Percentiles rank a stretch among this genome's conserved stretches.
These are phyloP conservation scores for Cladophialophora chaetospira DNA, from an alignment of 2,329 filamentous ascomycete species.

Conservation along the genomic window DNA sequence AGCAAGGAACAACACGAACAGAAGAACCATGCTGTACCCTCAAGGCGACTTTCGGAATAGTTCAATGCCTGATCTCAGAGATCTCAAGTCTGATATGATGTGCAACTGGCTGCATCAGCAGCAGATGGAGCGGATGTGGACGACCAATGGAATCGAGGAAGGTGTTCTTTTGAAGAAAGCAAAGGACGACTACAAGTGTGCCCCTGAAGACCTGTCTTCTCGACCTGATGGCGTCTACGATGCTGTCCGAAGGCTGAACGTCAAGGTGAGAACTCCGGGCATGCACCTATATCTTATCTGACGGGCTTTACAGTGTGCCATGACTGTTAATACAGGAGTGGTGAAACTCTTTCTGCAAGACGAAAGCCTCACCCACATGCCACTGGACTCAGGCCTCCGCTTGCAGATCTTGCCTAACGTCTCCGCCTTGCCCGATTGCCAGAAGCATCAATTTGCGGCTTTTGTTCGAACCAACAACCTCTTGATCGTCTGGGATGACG, in stretches of 20 bases:
- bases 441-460: slow-evolving; percentile 68
- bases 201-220: slow-evolving; percentile 50
- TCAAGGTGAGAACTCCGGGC: slow-evolving; percentile 45
- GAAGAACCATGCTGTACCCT: slow-evolving; percentile 12
- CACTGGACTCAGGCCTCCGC: slow-evolving; percentile 59
- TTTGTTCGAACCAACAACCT: slow-evolving; percentile 61
- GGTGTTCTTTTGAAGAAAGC: slow-evolving; percentile 59
- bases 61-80: slow-evolving; percentile 20
- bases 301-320: slow-evolving; percentile 55
- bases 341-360: slow-evolving; percentile 62
- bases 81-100: slow-evolving; percentile 60
- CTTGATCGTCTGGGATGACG: slow-evolving; percentile 66
- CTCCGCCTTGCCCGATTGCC: slow-evolving; percentile 58
- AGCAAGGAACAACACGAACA: neutral
- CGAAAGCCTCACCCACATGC: slow-evolving; percentile 57
- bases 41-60: slow-evolving; percentile 27
- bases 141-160: slow-evolving; percentile 50
- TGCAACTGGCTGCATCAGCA: slow-evolving; percentile 65
- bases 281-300: neutral
- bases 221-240: slow-evolving; percentile 54
- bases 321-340: slow-evolving; percentile 67
- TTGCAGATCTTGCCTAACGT: slow-evolving; percentile 65
- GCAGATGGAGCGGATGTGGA: slow-evolving; percentile 60
- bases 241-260: slow-evolving; percentile 54
- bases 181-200: slow-evolving; percentile 55